These are phyloP conservation scores for Neurospora sp. DNA, from an alignment of 495 filamentous ascomycete species.

Conservation along the genomic window DNA sequence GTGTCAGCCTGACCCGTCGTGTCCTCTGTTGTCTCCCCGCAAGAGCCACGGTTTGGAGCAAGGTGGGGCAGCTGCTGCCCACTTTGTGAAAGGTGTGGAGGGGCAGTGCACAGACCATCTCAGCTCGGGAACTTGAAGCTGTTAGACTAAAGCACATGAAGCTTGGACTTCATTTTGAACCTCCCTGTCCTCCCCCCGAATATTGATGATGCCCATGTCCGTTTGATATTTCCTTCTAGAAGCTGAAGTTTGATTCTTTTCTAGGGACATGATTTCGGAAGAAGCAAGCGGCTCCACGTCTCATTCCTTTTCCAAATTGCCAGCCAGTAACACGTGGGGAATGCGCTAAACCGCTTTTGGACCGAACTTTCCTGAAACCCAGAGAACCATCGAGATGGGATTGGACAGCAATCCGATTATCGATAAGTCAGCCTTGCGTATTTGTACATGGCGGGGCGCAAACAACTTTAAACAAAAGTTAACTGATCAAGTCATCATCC, in stretches of 20 bases:
- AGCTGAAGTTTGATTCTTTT: not conserved
- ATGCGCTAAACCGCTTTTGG: slow-evolving; percentile 15
- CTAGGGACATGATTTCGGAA: not conserved
- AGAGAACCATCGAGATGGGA: slow-evolving; percentile 9
- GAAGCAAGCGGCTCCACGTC: not conserved
- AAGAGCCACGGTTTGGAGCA: slow-evolving; percentile 18
- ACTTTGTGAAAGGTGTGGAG: slow-evolving; percentile 12
- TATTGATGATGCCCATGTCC: not conserved
- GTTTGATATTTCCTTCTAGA: not conserved
- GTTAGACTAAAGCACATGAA: not conserved
- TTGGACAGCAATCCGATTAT: not conserved
- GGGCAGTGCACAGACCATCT: slow-evolving; percentile 18
- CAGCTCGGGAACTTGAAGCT: not conserved
- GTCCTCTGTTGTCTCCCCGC: not conserved
- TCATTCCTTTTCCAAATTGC: not conserved
- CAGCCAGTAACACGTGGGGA: not conserved
- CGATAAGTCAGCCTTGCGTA: not conserved
- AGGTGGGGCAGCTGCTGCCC: slow-evolving; percentile 14
- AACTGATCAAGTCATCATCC: not conserved
- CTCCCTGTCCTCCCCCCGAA: not conserved
- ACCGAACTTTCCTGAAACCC: slow-evolving; percentile 26
- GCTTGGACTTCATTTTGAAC: not conserved
- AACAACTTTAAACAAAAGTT: not conserved
- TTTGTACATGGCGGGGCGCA: not conserved
- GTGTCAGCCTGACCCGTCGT: not conserved